Conservation (phyloP, 495 filamentous ascomycete genomes). For the Penicillium lividum region DNA sequence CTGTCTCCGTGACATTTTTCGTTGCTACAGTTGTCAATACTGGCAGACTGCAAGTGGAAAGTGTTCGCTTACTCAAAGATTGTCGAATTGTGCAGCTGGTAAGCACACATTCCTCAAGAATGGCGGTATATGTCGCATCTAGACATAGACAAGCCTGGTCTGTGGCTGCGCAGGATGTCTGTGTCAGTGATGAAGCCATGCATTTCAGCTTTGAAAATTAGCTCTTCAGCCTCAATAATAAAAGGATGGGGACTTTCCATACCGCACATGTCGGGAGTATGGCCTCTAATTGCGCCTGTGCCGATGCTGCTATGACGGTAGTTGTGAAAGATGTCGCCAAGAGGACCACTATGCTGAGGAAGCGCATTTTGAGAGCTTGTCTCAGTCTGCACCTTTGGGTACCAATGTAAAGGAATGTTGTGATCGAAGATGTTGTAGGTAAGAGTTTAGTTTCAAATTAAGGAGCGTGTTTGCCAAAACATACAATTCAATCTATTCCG, state of each 20-base stretch:
- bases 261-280: slow-evolving; percentile 23
- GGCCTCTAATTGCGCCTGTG: slow-evolving; percentile 14
- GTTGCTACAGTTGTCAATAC: slow-evolving; percentile 20
- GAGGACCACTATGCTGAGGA: slow-evolving; percentile 6
- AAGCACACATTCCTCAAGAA: slow-evolving; percentile 24
- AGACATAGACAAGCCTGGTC: slow-evolving; percentile 32
- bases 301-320: slow-evolving; percentile 11
- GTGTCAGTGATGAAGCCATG: slow-evolving; percentile 21
- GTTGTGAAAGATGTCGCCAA: slow-evolving; percentile 7
- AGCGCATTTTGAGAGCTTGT: slow-evolving; percentile 11
- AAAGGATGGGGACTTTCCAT: background rate
- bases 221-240: background rate
- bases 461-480: background rate
- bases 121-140: slow-evolving; percentile 17
- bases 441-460: background rate
- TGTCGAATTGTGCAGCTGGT: slow-evolving; percentile 27
- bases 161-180: slow-evolving; percentile 25
- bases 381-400: background rate
- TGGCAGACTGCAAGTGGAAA: background rate
- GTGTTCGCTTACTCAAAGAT: slow-evolving; percentile 25
- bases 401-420: too few relatives aligned
- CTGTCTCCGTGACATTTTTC: slow-evolving; percentile 35
- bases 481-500: background rate
- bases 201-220: slow-evolving; percentile 27
- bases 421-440: background rate